Evolutionary conservation across 495 filamentous ascomycete genomes (phyloP), one percentile per base, ranked within the genome.

Genomic region (Barbatosphaeria neglecta): DNA sequence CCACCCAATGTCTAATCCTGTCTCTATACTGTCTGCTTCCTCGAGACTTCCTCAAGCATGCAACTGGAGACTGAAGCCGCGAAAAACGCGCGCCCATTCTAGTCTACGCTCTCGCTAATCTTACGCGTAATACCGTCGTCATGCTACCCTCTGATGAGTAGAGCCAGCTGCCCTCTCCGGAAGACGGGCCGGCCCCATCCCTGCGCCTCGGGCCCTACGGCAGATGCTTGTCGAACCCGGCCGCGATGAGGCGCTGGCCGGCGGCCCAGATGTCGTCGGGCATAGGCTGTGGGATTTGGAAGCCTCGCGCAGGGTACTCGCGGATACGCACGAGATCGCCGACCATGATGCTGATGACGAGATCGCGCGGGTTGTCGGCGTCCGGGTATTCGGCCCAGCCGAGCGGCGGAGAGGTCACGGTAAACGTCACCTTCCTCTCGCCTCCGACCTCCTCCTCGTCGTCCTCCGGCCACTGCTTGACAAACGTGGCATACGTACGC

Each of bases 401-500:
- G 35, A 68, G 22, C 18, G 47, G 52, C 20, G 61, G 63, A 16
- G 58, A 62, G 15, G 63, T 61, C 8, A 68, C 65, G 37, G 41
- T 37, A 19, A 63, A 61, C n/a, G 45, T 28, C 0, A 50, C 46
- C 37, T 16, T 37, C 10, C 49, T 37, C 37, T 24, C 19, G 28
- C n/a, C n/a, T n/a, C n/a, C n/a, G n/a, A n/a, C n/a, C 16, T 11
- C 43, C 4, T 23, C 38, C 16, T 1, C 28, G 11, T 23, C 17
- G 22, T 27, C 7, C 18, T 52, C 55, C 0, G 64, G 65, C 65
- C 65, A 68, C 49, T 66, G 65, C 54, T 56, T 60, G 38, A 58
- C 58, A 44, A 66, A 66, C 0, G 63, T 68, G 3, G 61, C 63
- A 33, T 57, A 68, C 9, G 61, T 65, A 10, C 65, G 50, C 37